Evolutionary conservation across 2,329 filamentous ascomycete species (phyloP), one percentile per base, ranked within the genome.

Genomic region (Colletotrichum abscissum): DNA sequence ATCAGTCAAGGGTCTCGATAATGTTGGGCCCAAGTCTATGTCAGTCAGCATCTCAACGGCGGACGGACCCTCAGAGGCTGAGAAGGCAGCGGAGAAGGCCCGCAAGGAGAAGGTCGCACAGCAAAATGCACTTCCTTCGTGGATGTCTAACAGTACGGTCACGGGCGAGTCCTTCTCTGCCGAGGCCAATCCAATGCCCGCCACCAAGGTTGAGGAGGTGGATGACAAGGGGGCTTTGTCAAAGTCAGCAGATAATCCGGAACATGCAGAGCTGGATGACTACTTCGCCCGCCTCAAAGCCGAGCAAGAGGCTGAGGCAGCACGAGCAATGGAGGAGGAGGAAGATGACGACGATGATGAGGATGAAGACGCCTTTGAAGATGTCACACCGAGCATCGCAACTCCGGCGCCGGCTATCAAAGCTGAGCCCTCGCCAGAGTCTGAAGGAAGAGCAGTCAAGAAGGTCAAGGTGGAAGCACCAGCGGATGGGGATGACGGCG

Each of bases 131-230:
- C 82, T 95, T 73, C 93, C 93, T 2, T 84, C 87, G 9, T 94
- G 93, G 92, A 93, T 94, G 83, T 90, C 91, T 1, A 89, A 92
- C 69, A 93, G 91, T 75, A 94, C 92, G 2, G 88, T 94, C 60
- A 91, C 87, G 5, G 90, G 90, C 63, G 87, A 91, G 72, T 88
- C 89, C n/a, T 93, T 90, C 80, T 82, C 85, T 54, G 65, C 81
- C 26, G 80, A 83, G 30, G 85, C 85, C 57, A 78, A 81, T 35
- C 78, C 78, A 7, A 75, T 75, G n/a, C 75, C 78, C 19, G 63
- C 67, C 12, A 64, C 77, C n/a, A 83, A 84, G 24, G 81, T 84
- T 72, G 84, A 86, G 33, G 83, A 85, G 1, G 86, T 88, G 30
- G 84, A 87, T 30, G 81, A 81, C 55, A 89, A 89, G 79, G 87